Percentiles rank a stretch among this genome's conserved stretches.
phyloP scores from a whole-genome alignment of 805 yeast genomes.

The Helenozyma baotianmanensis region DNA sequence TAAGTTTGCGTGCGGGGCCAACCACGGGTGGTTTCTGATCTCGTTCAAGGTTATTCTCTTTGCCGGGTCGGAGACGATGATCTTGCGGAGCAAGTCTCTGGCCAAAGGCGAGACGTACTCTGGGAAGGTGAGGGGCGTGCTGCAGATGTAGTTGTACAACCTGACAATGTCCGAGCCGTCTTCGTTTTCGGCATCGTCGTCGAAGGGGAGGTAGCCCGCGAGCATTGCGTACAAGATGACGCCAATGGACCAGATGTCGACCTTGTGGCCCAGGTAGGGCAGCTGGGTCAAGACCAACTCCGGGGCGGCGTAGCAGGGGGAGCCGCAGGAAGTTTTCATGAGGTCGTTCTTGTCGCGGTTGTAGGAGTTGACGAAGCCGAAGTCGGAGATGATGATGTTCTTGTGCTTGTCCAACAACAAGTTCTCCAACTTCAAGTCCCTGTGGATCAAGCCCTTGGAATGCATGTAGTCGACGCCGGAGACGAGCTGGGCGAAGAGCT shows the following conservation, averaged over 20 bases:
- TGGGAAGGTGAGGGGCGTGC: conserved; percentile 90
- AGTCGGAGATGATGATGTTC: conserved; percentile 82
- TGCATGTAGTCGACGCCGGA: conserved; percentile 91
- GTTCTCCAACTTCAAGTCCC: conserved; percentile 75
- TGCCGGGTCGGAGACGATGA: conserved; percentile 79
- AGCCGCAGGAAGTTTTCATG: conserved; percentile 94
- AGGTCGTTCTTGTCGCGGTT: conserved; percentile 54
- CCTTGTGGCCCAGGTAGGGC: conserved; percentile 88
- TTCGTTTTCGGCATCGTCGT: conserved; percentile 94
- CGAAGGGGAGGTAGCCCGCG: conserved; percentile 95
- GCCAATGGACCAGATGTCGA: conserved; percentile 97
- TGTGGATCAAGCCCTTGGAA: conserved; percentile 71
- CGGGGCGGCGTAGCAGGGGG: conserved; percentile 98
- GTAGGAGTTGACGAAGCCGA: conserved; percentile 92
- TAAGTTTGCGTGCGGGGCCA: conserved; percentile 77
- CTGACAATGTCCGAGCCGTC: conserved; percentile 92
- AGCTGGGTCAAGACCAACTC: conserved; percentile 84
- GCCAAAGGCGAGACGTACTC: conserved; percentile 89
- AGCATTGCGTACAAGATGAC: conserved; percentile 94
- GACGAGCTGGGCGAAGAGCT: conserved; percentile 86
- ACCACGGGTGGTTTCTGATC: conserved; percentile 82
- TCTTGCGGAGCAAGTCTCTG: conserved; percentile 80
- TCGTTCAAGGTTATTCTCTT: conserved; percentile 65
- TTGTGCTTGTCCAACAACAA: conserved; percentile 77
- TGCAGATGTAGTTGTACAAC: conserved; percentile 85